A percentile compares a stretch with the other conserved stretches of the same genome.
phyloP scores from a whole-genome alignment of 2,329 filamentous ascomycete species.

The Coniella lustricola region DNA sequence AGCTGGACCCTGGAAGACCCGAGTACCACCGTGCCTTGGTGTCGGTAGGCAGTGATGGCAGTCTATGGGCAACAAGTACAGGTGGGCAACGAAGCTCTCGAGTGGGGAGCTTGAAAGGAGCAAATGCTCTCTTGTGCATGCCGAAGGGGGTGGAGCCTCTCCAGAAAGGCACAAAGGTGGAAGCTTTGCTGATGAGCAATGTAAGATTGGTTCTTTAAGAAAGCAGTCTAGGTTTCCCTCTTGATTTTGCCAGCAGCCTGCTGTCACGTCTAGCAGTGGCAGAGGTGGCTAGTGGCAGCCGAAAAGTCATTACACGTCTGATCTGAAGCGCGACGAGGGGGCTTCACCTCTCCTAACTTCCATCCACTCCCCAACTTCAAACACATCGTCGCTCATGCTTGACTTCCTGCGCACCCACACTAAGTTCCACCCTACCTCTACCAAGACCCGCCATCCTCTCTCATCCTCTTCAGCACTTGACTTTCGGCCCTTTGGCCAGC shows the following conservation, averaged over 20 bases:
- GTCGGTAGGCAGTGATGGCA: slow-evolving; percentile 56
- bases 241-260: not conserved
- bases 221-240: not conserved
- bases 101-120: slow-evolving; percentile 80
- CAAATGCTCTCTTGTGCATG: slow-evolving; percentile 79
- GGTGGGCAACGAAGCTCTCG: slow-evolving; percentile 84
- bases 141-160: slow-evolving; percentile 58
- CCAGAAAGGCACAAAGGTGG: slow-evolving; percentile 61
- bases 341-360: too few relatives aligned
- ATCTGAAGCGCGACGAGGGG: too few relatives aligned
- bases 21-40: slow-evolving; percentile 90
- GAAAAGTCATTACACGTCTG: too few relatives aligned
- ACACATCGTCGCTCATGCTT: too few relatives aligned
- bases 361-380: too few relatives aligned
- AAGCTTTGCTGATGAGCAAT: slow-evolving; percentile 71
- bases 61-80: slow-evolving; percentile 70
- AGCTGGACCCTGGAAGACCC: slow-evolving; percentile 64
- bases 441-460: too few relatives aligned
- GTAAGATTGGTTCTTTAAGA: slow-evolving; percentile 24
- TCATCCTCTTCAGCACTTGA: not conserved
- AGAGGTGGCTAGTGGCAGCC: not conserved
- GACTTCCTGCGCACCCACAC: not conserved
- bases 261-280: not conserved
- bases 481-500: not conserved
- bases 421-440: too few relatives aligned